Evolutionary conservation across 2,329 filamentous ascomycete genomes (phyloP), one percentile per base, ranked within the genome.

Genomic region (Colletotrichum musicola): DNA sequence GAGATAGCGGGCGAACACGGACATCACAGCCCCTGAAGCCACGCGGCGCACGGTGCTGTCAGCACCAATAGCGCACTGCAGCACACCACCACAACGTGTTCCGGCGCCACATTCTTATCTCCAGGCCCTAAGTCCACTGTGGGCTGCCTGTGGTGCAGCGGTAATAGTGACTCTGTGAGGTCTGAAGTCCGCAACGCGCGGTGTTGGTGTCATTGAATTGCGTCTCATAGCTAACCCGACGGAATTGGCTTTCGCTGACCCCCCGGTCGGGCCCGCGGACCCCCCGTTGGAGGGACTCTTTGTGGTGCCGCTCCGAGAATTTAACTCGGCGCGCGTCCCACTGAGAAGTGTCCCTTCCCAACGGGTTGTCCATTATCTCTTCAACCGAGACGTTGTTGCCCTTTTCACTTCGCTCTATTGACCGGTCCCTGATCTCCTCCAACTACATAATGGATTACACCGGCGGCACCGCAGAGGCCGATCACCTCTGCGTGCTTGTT

Each of bases 401-500:
- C 14, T 79, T 79, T 56, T 76, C 73, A 20, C 61, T 78, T 60
- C 74, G 74, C 67, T 78, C 77, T 68, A 73, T 78, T 65, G 74
- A 79, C 77, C 75, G 76, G 74, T 75, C 75, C 67, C 75, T 80
- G 69, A 74, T 79, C 70, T 75, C 73, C 55, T 71, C 74, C 62
- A 56, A 66, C 59, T 64, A 64, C 64, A 81, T 79, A 72, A 82
- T 83, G 76, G 81, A 85, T 71, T 84, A 83, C 74, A 84, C 81
- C 68, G 86, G 87, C 71, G 86, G 86, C 71, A 84, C 80, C 74
- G 61, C 76, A 51, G 81, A 86, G 67, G 89, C 90, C 55, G 85
- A 92, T 72, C 93, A 95, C 78, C 88, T 95, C 70, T 92, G 90
- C 75, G 91, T 95, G 49, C 84, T 95, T 51, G 90, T 94, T 60